These are phyloP conservation scores for Coemansia sp. DNA, from an alignment of 192 early-diverging fungal species.

Conservation along the genomic window DNA sequence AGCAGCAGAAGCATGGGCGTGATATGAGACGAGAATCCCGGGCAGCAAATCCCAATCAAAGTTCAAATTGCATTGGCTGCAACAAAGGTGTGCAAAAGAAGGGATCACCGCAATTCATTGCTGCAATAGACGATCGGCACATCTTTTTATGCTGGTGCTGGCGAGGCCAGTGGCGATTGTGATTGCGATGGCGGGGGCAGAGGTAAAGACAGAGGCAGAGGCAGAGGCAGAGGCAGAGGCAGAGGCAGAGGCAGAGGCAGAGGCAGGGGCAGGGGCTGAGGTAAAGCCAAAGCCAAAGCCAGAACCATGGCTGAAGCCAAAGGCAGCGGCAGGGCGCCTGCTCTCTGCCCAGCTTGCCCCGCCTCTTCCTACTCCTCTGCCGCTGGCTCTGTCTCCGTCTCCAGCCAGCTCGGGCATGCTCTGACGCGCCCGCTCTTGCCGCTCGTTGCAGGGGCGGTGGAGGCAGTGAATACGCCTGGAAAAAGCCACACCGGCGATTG, in stretches of 20 bases:
- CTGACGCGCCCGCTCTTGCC: no score
- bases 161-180: not conserved
- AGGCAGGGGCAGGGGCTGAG: no score
- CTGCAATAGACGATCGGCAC: constrained; percentile 46
- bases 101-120: constrained; percentile 18
- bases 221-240: no score
- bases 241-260: no score
- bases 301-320: no score
- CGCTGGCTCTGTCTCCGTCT: no score
- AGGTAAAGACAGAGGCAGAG: no score
- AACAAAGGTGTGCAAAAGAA: not conserved
- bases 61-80: not conserved
- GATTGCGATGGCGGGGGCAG: no score
- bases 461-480: not conserved
- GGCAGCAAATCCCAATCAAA: constrained; percentile 5
- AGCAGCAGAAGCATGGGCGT: not conserved
- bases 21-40: constrained; percentile 6
- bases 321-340: no score
- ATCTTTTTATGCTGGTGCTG: constrained; percentile 15
- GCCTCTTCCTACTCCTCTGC: no score
- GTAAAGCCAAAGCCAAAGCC: no score
- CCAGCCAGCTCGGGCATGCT: not conserved
- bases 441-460: not conserved
- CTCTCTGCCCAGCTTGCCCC: no score
- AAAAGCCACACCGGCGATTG: constrained; percentile 6